phyloP scores from a whole-genome alignment of 1,284 basidiomycete species.

The Spongiforma sp. region DNA sequence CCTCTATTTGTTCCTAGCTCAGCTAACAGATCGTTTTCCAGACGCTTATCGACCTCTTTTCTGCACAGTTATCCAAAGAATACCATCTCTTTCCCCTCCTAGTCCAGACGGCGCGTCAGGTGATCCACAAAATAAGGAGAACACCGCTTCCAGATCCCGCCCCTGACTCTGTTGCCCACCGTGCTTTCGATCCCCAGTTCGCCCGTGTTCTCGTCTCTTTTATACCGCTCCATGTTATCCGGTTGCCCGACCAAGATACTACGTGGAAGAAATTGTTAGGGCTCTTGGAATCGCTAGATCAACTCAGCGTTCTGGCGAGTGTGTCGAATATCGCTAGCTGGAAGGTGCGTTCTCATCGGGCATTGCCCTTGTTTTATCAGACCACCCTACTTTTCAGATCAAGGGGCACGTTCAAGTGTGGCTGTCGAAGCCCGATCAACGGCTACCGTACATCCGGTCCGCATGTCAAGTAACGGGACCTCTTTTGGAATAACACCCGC shows the following conservation, averaged over 20 bases:
- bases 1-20: too few relatives aligned
- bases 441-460: constrained; percentile 64
- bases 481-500: constrained; percentile 9
- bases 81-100: constrained; percentile 24
- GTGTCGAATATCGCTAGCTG: constrained; percentile 57
- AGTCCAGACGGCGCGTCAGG: constrained; percentile 25
- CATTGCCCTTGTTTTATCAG: not conserved
- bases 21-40: constrained; percentile 4
- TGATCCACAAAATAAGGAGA: constrained; percentile 26
- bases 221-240: constrained; percentile 72
- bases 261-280: constrained; percentile 58
- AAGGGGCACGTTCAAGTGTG: constrained; percentile 56
- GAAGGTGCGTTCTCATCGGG: constrained; percentile 52
- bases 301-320: constrained; percentile 52
- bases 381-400: constrained; percentile 40
- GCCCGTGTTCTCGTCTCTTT: constrained; percentile 72
- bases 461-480: constrained; percentile 52
- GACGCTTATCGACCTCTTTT: constrained; percentile 54
- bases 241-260: constrained; percentile 52
- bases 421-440: constrained; percentile 45
- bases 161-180: constrained; percentile 53
- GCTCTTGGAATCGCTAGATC: constrained; percentile 63
- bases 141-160: constrained; percentile 40
- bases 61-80: constrained; percentile 36
- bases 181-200: constrained; percentile 74